Percentiles rank a stretch among this genome's conserved stretches.
Evolutionary conservation across 768 basidiomycete species (phyloP).

Genomic region (Leccinum ochraceum): DNA sequence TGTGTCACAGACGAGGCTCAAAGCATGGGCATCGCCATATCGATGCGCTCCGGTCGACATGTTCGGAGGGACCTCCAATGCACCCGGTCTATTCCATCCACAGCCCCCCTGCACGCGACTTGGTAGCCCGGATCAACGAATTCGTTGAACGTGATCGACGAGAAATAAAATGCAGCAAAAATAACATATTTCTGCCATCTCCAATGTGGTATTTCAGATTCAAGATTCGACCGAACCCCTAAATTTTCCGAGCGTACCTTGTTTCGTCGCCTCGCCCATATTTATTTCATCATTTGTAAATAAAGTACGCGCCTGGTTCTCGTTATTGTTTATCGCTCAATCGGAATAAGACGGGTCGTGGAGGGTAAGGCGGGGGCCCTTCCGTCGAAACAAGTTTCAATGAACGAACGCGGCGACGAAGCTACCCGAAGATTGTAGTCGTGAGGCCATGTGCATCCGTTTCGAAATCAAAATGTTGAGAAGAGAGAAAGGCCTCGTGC

Average conservation of each 20-base stretch:
- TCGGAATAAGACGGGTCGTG: slow-evolving; percentile 13
- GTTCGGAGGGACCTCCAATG: neutral
- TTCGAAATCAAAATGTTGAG: neutral
- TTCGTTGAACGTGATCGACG: neutral
- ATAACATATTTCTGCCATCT: neutral
- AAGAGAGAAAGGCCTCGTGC: neutral
- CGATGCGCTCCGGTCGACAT: neutral
- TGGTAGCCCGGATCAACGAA: neutral
- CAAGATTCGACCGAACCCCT: neutral
- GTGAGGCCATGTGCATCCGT: neutral
- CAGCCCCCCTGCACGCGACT: neutral
- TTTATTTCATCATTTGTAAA: neutral
- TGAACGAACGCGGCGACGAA: neutral
- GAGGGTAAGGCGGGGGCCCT: neutral
- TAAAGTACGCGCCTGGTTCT: neutral
- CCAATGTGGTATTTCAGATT: neutral
- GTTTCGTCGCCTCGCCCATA: neutral
- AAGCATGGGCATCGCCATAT: neutral
- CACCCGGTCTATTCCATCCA: neutral
- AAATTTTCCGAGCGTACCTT: neutral
- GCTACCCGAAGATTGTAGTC: neutral
- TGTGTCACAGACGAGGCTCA: slow-evolving; percentile 4
- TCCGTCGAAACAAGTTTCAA: slow-evolving; percentile 10
- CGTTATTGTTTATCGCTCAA: slow-evolving; percentile 3
- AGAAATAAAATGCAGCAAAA: neutral